Percentiles rank a stretch among this genome's conserved stretches.
phyloP scores from a whole-genome alignment of 164 flowering plant species.

The Taxillus chinensis region DNA sequence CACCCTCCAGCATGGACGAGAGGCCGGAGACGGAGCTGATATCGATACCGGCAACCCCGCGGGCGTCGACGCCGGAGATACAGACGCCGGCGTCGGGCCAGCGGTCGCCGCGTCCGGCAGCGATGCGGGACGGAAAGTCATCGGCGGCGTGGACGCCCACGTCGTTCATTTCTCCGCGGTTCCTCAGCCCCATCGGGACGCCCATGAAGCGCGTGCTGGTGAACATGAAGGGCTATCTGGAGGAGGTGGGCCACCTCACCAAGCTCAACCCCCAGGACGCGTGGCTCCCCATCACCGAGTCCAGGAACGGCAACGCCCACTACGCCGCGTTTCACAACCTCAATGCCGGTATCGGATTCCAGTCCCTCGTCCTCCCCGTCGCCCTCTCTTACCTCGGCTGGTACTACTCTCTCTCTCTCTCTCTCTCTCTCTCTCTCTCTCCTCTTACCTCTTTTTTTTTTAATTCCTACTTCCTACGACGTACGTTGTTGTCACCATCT shows the following conservation, averaged over 20 bases:
- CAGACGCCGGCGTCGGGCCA: slow-evolving; percentile 72
- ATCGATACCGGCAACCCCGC: slow-evolving; percentile 90
- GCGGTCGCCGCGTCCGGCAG: slow-evolving; percentile 54
- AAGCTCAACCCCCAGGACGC: slow-evolving; percentile 98
- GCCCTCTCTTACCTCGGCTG: slow-evolving; percentile 94
- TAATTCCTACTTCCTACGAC: too few species aligned
- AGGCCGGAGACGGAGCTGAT: slow-evolving; percentile 86
- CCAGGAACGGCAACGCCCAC: slow-evolving; percentile 93
- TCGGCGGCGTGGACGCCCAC: slow-evolving; percentile 82
- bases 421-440: neutral
- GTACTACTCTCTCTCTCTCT: slow-evolving; percentile 18
- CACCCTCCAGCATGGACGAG: slow-evolving; percentile 54
- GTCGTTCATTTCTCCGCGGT: slow-evolving; percentile 87
- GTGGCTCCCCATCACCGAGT: slow-evolving; percentile 96
- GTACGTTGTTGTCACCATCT: neutral
- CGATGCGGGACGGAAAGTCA: slow-evolving; percentile 28
- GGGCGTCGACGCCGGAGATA: slow-evolving; percentile 78
- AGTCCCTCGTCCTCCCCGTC: slow-evolving; percentile 86
- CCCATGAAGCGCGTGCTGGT: slow-evolving; percentile 92
- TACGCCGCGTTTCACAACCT: slow-evolving; percentile 97
- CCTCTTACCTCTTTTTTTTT: too few species aligned
- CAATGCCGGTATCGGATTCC: slow-evolving; percentile 94
- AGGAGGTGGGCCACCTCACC: slow-evolving; percentile 91
- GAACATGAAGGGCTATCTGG: slow-evolving; percentile 92
- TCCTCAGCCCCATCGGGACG: slow-evolving; percentile 90